phyloP scores from a whole-genome alignment of 164 flowering plant species.

The Tetracentron sinense region DNA sequence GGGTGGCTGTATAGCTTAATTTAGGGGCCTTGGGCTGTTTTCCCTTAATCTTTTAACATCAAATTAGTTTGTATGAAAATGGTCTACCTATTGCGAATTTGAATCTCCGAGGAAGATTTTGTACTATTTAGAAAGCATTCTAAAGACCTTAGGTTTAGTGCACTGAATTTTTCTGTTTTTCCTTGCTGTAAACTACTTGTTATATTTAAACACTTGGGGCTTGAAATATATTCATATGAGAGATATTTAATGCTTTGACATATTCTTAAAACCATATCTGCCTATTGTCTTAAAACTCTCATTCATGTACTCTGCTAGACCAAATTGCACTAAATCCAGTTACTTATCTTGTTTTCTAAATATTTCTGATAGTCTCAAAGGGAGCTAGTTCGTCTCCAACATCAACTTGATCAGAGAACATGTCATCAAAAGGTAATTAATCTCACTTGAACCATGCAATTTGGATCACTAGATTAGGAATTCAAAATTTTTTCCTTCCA shows the following conservation, averaged over 20 bases:
- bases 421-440: constrained; percentile 64
- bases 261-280: background rate
- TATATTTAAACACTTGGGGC: no score
- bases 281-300: background rate
- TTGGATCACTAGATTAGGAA: background rate
- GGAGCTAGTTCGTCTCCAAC: constrained; percentile 58
- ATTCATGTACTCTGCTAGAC: background rate
- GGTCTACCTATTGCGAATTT: background rate
- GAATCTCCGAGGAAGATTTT: background rate
- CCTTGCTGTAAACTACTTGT: no score
- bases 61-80: no score
- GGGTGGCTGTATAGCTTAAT: background rate
- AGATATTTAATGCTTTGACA: background rate
- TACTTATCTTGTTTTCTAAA: constrained; percentile 4
- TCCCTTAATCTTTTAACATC: no score
- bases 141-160: background rate
- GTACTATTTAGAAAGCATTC: no score
- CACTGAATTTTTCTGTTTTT: background rate
- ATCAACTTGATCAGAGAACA: constrained; percentile 65
- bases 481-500: background rate
- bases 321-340: background rate
- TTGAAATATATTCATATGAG: no score
- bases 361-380: constrained; percentile 40
- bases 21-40: background rate
- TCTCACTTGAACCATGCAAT: background rate